Evolutionary conservation across 2,329 filamentous ascomycete genomes (phyloP).

Genomic region (Sporothrix mexicana): DNA sequence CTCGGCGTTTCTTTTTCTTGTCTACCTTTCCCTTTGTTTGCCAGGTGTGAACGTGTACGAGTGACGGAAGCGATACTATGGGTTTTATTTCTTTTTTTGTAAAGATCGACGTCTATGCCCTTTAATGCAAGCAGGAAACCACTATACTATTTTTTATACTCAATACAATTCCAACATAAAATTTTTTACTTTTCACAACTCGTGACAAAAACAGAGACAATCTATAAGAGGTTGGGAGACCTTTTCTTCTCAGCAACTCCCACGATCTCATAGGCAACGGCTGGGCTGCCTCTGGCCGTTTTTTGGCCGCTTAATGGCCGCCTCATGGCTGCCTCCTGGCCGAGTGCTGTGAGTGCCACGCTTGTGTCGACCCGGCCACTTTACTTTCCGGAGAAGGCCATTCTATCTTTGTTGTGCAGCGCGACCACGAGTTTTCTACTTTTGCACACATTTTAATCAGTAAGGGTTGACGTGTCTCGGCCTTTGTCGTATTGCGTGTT

Average conservation of each 20-base stretch:
- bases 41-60: conserved; percentile 15
- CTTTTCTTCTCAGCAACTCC: background rate
- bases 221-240: background rate
- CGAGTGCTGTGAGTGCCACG: background rate
- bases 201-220: background rate
- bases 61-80: background rate
- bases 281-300: conserved; percentile 1
- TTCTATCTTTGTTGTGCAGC: background rate
- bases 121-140: conserved; percentile 34
- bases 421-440: background rate
- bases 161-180: conserved; percentile 30
- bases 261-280: background rate
- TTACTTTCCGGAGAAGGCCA: background rate
- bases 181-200: too few relatives aligned
- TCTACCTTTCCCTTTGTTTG: background rate
- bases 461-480: background rate
- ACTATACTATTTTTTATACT: conserved; percentile 9
- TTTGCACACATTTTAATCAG: background rate
- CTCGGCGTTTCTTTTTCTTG: conserved; percentile 31
- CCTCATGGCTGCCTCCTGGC: background rate
- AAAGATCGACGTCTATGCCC: conserved; percentile 26
- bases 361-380: background rate
- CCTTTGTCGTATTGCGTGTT: background rate
- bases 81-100: conserved; percentile 7
- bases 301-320: background rate